phyloP scores from a whole-genome alignment of 176 grass and related monocot genomes.

The Bromus sterilis region DNA sequence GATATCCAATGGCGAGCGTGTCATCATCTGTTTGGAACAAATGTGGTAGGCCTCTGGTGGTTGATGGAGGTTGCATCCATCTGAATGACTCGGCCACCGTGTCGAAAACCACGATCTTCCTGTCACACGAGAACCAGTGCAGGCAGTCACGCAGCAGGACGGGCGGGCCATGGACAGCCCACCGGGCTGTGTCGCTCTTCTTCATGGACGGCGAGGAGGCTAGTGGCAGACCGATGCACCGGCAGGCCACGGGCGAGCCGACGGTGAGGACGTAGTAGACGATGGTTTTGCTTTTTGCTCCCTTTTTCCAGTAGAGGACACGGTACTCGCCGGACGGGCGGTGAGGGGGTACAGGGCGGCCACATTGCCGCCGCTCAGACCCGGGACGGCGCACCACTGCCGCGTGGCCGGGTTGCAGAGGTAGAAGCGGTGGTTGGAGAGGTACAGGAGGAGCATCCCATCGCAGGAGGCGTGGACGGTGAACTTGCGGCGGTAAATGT shows the following conservation, averaged over 20 bases:
- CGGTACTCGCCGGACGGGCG: constrained; percentile 1
- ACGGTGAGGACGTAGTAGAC: background rate
- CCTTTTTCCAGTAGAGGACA: background rate
- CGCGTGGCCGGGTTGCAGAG: constrained; percentile 12
- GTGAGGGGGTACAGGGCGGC: background rate
- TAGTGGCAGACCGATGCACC: background rate
- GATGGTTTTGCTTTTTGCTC: no score
- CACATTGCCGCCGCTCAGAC: background rate
- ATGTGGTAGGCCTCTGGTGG: rapidly evolving
- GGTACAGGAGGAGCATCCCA: background rate
- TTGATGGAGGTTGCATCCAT: background rate
- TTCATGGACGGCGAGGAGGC: background rate
- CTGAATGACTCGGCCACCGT: background rate
- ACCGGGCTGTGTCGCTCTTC: background rate
- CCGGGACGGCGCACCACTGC: background rate
- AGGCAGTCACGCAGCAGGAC: background rate
- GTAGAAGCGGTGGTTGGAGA: background rate
- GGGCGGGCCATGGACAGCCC: background rate
- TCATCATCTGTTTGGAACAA: background rate
- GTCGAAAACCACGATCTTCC: background rate
- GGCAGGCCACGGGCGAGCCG: background rate
- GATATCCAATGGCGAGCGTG: background rate
- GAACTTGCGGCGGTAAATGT: background rate
- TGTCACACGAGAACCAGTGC: background rate
- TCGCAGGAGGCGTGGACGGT: constrained; percentile 5